A percentile compares a stretch with the other conserved stretches of the same genome.
Conservation (phyloP, 495 filamentous ascomycete species). For the Aspergillus nidulans region DNA sequence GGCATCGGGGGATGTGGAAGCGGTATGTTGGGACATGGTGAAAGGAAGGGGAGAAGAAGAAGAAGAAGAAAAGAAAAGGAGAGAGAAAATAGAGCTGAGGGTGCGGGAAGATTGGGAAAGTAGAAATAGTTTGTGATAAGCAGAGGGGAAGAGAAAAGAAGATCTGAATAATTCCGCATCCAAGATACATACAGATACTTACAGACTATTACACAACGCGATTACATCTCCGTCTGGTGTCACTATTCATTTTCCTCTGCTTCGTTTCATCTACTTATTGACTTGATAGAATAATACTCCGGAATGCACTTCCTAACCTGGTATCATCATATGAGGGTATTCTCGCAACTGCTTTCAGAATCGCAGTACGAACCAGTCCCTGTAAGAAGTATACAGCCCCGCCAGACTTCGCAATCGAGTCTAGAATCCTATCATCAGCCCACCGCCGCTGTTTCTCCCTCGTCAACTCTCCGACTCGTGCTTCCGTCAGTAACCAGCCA, state of each 20-base stretch:
- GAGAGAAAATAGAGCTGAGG: constrained; percentile 23
- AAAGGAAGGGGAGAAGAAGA: constrained; percentile 28
- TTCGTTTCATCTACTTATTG: too few relatives aligned
- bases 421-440: constrained; percentile 13
- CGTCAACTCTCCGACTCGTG: neutral
- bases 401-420: neutral
- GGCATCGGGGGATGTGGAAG: constrained; percentile 35
- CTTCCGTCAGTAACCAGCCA: neutral
- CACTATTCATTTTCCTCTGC: neutral
- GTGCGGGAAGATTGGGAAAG: constrained; percentile 25
- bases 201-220: too few relatives aligned
- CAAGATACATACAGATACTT: neutral
- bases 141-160: constrained; percentile 12
- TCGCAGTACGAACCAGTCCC: neutral
- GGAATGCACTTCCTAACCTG: neutral
- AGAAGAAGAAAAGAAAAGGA: constrained; percentile 24
- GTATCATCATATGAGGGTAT: neutral
- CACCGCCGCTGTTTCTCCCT: neutral
- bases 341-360: neutral
- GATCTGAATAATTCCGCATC: neutral
- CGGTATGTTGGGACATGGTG: constrained; percentile 54
- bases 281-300: neutral
- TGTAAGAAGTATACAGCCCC: neutral
- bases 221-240: neutral
- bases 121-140: constrained; percentile 34